Conservation (phyloP, 768 basidiomycete genomes). For the Lactarius quietus region DNA sequence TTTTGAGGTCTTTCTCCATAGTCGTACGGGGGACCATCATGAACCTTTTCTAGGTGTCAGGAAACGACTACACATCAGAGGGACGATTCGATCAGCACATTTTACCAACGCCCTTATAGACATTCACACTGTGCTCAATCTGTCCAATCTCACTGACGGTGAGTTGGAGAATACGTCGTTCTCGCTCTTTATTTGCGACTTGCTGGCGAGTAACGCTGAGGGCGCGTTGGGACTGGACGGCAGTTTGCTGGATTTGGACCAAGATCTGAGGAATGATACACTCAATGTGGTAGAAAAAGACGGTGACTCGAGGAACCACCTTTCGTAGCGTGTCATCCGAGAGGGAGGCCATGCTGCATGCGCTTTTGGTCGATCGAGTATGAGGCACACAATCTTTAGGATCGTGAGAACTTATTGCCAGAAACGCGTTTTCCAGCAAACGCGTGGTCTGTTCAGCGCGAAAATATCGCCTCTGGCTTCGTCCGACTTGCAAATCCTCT, state of each 20-base stretch:
- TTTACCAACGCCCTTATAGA: constrained; percentile 96
- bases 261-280: constrained; percentile 60
- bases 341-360: constrained; percentile 33
- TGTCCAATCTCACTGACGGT: constrained; percentile 79
- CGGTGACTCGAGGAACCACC: constrained; percentile 37
- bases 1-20: constrained; percentile 75
- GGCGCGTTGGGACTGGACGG: constrained; percentile 77
- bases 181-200: constrained; percentile 76
- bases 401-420: constrained; percentile 13
- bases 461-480: background rate
- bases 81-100: constrained; percentile 49
- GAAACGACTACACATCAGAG: background rate
- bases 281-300: background rate
- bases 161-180: constrained; percentile 83
- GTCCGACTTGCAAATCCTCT: background rate
- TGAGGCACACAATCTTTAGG: background rate
- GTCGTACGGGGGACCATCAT: constrained; percentile 74
- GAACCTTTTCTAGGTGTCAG: constrained; percentile 56
- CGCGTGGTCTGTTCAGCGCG: background rate
- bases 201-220: constrained; percentile 74
- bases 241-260: constrained; percentile 89
- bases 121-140: constrained; percentile 67
- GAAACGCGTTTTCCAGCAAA: constrained; percentile 13
- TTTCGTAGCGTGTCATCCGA: constrained; percentile 79
- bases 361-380: background rate